Conservation (phyloP, 1,284 basidiomycete species). For the Entoloma clypeatum region DNA sequence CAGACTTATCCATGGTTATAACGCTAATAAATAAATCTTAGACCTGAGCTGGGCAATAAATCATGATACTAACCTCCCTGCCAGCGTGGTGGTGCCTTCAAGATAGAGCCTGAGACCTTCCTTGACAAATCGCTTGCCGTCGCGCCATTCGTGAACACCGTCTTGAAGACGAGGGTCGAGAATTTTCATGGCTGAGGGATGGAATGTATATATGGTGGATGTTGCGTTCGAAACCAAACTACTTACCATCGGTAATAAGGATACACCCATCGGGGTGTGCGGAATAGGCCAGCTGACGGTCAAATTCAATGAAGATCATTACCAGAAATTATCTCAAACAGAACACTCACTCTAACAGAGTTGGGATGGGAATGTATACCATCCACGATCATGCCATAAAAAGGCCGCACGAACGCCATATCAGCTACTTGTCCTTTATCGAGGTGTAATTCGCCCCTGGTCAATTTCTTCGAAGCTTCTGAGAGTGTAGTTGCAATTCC, state of each 20-base stretch:
- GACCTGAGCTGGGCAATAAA: constrained; percentile 12
- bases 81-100: constrained; percentile 82
- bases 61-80: constrained; percentile 58
- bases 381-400: constrained; percentile 87
- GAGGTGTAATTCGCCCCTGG: constrained; percentile 33
- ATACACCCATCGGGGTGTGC: constrained; percentile 82
- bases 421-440: constrained; percentile 38
- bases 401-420: constrained; percentile 68
- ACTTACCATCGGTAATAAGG: constrained; percentile 80
- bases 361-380: constrained; percentile 90
- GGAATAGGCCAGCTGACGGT: constrained; percentile 71
- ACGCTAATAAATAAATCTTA: constrained; percentile 43
- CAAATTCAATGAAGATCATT: constrained; percentile 7
- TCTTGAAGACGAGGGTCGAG: constrained; percentile 82
- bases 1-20: constrained; percentile 77
- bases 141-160: constrained; percentile 85
- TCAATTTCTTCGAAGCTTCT: constrained; percentile 23
- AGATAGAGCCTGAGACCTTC: constrained; percentile 79
- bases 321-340: neutral
- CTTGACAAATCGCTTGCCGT: constrained; percentile 74
- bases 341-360: constrained; percentile 68
- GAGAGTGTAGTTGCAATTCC: constrained; percentile 21
- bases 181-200: constrained; percentile 70
- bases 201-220: constrained; percentile 6
- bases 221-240: neutral